Evolutionary conservation across 176 grass and related monocot genomes (phyloP), one percentile per base, ranked within the genome.

Genomic region (Zizania latifolia): DNA sequence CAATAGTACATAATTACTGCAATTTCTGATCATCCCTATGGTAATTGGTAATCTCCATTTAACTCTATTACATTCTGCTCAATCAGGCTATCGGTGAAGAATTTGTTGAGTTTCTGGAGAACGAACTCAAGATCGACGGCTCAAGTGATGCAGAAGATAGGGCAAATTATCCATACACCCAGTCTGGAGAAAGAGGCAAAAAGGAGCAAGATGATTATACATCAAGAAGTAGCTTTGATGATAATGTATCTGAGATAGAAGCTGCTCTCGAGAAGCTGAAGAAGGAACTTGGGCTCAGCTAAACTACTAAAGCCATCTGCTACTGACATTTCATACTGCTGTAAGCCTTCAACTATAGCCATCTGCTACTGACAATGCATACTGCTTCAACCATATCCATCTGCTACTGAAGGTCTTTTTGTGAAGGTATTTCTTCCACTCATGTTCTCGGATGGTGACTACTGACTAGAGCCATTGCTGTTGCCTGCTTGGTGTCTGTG

Each of bases 31-130:
- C 50, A 30, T 22, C 8, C 32, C 5, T 2, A 8, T 31, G 19
- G 4, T 36, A 23, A 32, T 32, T 32, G 28, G 14, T 28, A 33
- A 61, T 53, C 26, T 21, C n/a, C 50, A 41, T 4, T 32, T 27
- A 75, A 46, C 21, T 60, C 9, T 30, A 13, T 45, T 56, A 22
- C 6, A 4, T 36, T 36, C 34, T 36, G 34, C 4, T 36, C 34
- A 36, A 36, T 4, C 54, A 96, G 93, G 93, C 77, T 22, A 92
- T 92, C 46, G 89, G 93, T 0, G 89, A 96, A 81, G 93, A 96
- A 37, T 92, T 96, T 29, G 89, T 96, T 0, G 93, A 96, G 46
- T 96, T 92, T 80, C 71, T 96, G 32, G 93, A 97, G 83, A 93
- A 91, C 10, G 93, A 93, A 80, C 65, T 93, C 21, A 91, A 93